phyloP scores from a whole-genome alignment of 2,329 filamentous ascomycete genomes.

The Diaporthe citriasiana region DNA sequence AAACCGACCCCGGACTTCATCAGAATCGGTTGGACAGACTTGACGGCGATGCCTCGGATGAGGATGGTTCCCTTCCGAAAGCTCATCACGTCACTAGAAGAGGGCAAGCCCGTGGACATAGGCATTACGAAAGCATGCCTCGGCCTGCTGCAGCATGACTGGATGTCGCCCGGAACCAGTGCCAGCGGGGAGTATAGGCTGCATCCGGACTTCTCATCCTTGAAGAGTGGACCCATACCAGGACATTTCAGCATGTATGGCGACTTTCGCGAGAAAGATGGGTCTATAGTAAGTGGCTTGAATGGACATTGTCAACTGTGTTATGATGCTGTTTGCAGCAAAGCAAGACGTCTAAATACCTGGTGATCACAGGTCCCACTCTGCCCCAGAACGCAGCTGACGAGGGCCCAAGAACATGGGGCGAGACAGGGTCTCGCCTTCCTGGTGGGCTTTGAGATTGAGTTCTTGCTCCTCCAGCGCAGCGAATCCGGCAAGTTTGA shows the following conservation, averaged over 20 bases:
- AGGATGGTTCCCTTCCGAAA: constrained; percentile 76
- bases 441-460: constrained; percentile 84
- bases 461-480: constrained; percentile 78
- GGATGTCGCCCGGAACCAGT: constrained; percentile 64
- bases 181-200: constrained; percentile 77
- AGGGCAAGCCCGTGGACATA: constrained; percentile 62
- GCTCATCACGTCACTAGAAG: constrained; percentile 62
- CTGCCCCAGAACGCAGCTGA: constrained; percentile 77
- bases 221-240: constrained; percentile 70
- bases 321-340: too few species aligned
- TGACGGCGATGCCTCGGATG: constrained; percentile 77
- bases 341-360: neutral
- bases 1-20: constrained; percentile 73
- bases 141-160: constrained; percentile 78
- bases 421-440: constrained; percentile 68
- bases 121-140: constrained; percentile 75
- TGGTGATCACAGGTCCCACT: constrained; percentile 56
- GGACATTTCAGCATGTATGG: constrained; percentile 76
- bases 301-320: neutral
- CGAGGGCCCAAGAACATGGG: constrained; percentile 66
- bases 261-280: constrained; percentile 73
- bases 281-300: constrained; percentile 47
- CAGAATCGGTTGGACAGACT: constrained; percentile 83
- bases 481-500: constrained; percentile 53
- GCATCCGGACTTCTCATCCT: constrained; percentile 74